phyloP scores from a whole-genome alignment of 1,284 basidiomycete species.

The Chondrostereum purpureum region DNA sequence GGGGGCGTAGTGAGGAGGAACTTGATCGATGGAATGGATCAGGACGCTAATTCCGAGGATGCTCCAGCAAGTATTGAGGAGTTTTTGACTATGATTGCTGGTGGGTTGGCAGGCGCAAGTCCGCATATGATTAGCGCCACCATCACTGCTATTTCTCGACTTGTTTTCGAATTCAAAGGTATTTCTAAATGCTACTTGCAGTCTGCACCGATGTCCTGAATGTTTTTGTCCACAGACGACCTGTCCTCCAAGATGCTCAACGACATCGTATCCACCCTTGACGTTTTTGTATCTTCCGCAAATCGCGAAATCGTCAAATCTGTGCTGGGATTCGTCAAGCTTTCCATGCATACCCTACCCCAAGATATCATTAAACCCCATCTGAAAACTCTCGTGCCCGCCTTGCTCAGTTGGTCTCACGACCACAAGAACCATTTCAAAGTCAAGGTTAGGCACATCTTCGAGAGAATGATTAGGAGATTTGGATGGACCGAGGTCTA shows the following conservation, averaged over 20 bases:
- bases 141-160: conserved; percentile 87
- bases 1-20: conserved; percentile 82
- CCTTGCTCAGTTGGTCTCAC: conserved; percentile 86
- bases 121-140: conserved; percentile 99
- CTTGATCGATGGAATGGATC: conserved; percentile 78
- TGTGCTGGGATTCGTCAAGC: conserved; percentile 91
- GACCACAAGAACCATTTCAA: conserved; percentile 99
- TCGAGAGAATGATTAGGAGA: conserved; percentile 90
- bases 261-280: conserved; percentile 83
- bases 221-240: conserved; percentile 46
- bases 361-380: conserved; percentile 68
- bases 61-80: conserved; percentile 84
- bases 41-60: conserved; percentile 47
- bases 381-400: conserved; percentile 75
- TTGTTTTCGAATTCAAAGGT: conserved; percentile 98
- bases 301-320: conserved; percentile 99
- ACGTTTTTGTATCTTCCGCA: conserved; percentile 86
- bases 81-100: conserved; percentile 95
- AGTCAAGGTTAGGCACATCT: conserved; percentile 91
- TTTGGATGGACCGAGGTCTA: conserved; percentile 88
- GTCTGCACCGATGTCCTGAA: conserved; percentile 1
- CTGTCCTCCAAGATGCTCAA: conserved; percentile 74
- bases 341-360: conserved; percentile 83
- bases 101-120: conserved; percentile 87
- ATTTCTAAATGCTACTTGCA: conserved; percentile 6